These are phyloP conservation scores for Avena sativa DNA, from an alignment of 176 grass and related monocot genomes.

Conservation along the genomic window DNA sequence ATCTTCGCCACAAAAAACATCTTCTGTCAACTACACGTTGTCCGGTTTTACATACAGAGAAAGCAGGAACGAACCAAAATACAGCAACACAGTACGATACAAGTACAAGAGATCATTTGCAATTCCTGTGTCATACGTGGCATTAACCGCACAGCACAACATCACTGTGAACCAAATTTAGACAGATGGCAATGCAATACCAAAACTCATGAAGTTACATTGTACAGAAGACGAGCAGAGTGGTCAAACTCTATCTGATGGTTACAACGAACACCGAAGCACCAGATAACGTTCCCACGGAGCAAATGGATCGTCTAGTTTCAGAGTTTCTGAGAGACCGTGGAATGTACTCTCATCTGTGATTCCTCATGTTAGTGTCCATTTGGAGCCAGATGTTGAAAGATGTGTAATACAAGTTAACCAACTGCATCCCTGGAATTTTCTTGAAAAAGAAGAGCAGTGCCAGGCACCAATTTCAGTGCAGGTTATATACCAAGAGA, in stretches of 20 bases:
- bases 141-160: not conserved
- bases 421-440: constrained; percentile 21
- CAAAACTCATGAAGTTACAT: constrained; percentile 24
- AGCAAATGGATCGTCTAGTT: not conserved
- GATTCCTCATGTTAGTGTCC: constrained; percentile 13
- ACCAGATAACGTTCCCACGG: constrained; percentile 19
- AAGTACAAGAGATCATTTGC: not conserved
- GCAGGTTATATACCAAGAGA: not conserved
- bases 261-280: constrained; percentile 16
- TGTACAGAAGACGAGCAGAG: constrained; percentile 31
- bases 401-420: constrained; percentile 5
- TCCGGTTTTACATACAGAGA: not conserved
- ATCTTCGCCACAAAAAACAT: not conserved
- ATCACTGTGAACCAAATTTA: constrained; percentile 32
- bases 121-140: not conserved
- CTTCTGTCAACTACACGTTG: not conserved
- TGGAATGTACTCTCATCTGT: not conserved
- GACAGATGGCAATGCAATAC: not conserved
- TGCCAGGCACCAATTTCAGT: not conserved
- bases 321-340: not conserved
- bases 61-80: not conserved
- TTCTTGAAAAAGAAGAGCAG: constrained; percentile 17
- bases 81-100: not conserved
- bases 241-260: not conserved
- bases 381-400: not conserved